Conservation (phyloP, 208 protist genomes). For the Wallacemonas rigidus region DNA sequence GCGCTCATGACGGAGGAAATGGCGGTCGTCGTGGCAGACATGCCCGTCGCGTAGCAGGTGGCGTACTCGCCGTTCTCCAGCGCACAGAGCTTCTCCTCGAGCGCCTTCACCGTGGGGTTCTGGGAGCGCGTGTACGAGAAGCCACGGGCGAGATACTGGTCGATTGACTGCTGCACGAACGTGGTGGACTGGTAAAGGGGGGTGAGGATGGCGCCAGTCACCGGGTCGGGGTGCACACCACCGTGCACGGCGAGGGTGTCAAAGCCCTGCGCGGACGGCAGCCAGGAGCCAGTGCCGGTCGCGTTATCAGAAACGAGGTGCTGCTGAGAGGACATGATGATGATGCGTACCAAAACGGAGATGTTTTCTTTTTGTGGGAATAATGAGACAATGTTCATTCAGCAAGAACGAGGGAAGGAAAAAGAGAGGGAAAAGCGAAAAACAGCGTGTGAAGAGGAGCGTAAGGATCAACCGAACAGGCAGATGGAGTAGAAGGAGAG, state of each 20-base stretch:
- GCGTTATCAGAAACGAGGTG: conserved; percentile 72
- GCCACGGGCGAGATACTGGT: conserved; percentile 74
- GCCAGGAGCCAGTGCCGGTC: conserved; percentile 77
- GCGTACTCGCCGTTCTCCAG: conserved; percentile 92
- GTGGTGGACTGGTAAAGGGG: conserved; percentile 89
- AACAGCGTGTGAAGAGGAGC: no score
- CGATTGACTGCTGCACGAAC: conserved; percentile 91
- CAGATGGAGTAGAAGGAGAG: no score
- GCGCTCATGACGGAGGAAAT: conserved; percentile 90
- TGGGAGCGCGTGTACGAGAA: conserved; percentile 93
- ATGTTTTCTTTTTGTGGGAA: no score
- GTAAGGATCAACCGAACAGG: no score
- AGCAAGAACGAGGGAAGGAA: no score
- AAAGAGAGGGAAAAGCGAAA: no score
- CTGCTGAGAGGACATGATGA: conserved; percentile 66
- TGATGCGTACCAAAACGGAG: background rate
- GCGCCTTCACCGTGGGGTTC: conserved; percentile 94
- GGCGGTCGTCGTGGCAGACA: conserved; percentile 89
- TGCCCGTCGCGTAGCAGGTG: conserved; percentile 86
- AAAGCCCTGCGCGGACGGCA: conserved; percentile 66
- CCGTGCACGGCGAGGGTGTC: conserved; percentile 85
- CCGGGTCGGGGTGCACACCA: conserved; percentile 79
- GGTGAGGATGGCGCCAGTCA: conserved; percentile 88
- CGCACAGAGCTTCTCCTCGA: conserved; percentile 90
- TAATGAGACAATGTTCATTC: no score